Base-by-base conservation (phyloP, 768 basidiomycete species). In the Boletus speciosus region DNA sequence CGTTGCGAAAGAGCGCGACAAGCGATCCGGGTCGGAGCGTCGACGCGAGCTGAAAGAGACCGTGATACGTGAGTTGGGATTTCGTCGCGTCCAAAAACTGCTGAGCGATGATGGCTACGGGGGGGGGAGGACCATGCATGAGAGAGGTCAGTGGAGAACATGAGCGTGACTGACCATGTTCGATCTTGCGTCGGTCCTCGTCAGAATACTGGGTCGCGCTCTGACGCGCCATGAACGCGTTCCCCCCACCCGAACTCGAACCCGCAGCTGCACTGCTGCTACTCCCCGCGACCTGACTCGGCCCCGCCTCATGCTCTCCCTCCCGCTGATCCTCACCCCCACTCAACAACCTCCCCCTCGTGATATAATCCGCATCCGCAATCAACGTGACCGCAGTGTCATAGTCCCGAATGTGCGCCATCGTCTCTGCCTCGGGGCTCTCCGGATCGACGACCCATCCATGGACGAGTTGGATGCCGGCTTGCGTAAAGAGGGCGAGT, bases 1-100 rank as follows among this genome's bases (percentile, higher is more conserved):
- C 93, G 70, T 84, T 92, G 49, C 94, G 84, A 77, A 94, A 96
- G 56, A 95, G 81, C 1, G 93, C 93, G n/a, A 88, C 86, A 51
- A 94, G 81, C 2, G 82, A 75, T 3, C 82, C 78, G 0, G 77
- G 74, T 14, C 69, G 51, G 32, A 81, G 64, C 4, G 68, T 61
- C 7, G 76, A 67, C 0, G 87, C 85, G 46, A 95, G 83, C 35
- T 85, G 80, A 68, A 94, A 93, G 34, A 95, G 78, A 0, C 93
- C 93, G 50, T 91, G 80, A 63, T 95, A 95, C 0, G 93, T 95
- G 51, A 96, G 69, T 64, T 97, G 94, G 2, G 90, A 91, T 55
- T 81, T 78, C 0, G 88, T 86, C 16, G 71, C 71, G 49, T 88
- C 79, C 45, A 97, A 75, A 69, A 90, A 92, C 11, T 76, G 72